phyloP scores from a whole-genome alignment of 257 asterid genomes.

The Nemophila menziesii region DNA sequence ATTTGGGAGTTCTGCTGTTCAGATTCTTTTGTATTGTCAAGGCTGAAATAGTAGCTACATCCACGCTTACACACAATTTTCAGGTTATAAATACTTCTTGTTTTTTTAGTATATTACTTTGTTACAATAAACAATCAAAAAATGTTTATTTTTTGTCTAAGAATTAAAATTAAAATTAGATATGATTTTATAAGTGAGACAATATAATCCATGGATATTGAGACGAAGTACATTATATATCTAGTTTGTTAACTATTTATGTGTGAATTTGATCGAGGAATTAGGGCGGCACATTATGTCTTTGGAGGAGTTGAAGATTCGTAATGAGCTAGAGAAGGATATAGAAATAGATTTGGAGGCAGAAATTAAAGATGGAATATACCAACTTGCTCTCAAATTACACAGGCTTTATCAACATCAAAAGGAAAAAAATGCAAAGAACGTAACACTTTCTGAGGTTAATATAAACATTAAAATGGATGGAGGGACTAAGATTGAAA shows the following conservation, averaged over 20 bases:
- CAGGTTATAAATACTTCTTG: too few species aligned
- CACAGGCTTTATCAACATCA: constrained; percentile 49
- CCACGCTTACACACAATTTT: too few species aligned
- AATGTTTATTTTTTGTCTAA: too few species aligned
- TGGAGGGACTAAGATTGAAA: constrained; percentile 43
- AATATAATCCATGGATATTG: too few species aligned
- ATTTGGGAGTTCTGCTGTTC: too few species aligned
- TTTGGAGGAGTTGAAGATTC: constrained; percentile 37
- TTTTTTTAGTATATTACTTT: too few species aligned
- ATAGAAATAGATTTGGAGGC: constrained; percentile 45
- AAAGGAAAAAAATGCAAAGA: constrained; percentile 19
- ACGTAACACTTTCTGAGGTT: constrained; percentile 28
- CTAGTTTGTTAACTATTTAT: neutral
- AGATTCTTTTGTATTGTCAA: too few species aligned
- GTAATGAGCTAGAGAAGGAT: constrained; percentile 41
- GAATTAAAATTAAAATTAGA: too few species aligned
- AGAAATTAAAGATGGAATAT: constrained; percentile 57
- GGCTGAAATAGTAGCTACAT: too few species aligned
- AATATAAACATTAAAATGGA: constrained; percentile 52
- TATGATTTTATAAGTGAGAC: too few species aligned
- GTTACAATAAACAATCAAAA: too few species aligned
- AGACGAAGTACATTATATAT: neutral
- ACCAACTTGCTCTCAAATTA: constrained; percentile 40
- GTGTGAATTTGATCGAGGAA: neutral
- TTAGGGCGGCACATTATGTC: constrained; percentile 19